Conservation (phyloP, 2,329 filamentous ascomycete species). For the Tolypocladium cylindrosporum region DNA sequence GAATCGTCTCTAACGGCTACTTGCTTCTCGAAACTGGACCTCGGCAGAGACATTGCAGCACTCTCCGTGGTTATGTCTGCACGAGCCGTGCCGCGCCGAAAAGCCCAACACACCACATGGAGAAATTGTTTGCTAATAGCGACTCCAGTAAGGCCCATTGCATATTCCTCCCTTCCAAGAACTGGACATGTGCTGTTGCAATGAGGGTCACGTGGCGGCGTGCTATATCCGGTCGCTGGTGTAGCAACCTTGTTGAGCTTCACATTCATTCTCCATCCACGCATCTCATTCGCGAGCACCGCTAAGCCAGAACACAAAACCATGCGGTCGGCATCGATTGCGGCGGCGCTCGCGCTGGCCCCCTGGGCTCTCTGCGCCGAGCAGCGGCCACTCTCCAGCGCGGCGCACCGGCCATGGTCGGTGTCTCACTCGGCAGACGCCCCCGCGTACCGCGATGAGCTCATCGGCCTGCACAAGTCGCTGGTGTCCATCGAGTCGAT, state of each 20-base stretch:
- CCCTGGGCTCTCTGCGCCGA: slow-evolving; percentile 4
- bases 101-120: too few relatives aligned
- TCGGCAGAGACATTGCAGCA: too few relatives aligned
- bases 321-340: slow-evolving; percentile 1
- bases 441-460: slow-evolving; percentile 30
- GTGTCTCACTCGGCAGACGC: slow-evolving; percentile 8
- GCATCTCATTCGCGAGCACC: neutral
- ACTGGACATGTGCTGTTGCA: neutral
- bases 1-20: too few relatives aligned
- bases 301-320: neutral
- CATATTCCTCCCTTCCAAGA: neutral
- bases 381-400: slow-evolving; percentile 2
- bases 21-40: too few relatives aligned
- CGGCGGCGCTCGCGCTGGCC: slow-evolving; percentile 2
- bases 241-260: neutral
- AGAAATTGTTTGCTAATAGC: too few relatives aligned
- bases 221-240: neutral
- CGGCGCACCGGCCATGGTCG: neutral
- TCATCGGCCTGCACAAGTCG: slow-evolving; percentile 64
- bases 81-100: too few relatives aligned
- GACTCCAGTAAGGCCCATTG: too few relatives aligned
- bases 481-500: slow-evolving; percentile 69
- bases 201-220: neutral
- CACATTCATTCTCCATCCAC: neutral
- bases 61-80: too few relatives aligned